Evolutionary conservation across 148 eudicot species (phyloP).

Genomic region (Silene latifolia): DNA sequence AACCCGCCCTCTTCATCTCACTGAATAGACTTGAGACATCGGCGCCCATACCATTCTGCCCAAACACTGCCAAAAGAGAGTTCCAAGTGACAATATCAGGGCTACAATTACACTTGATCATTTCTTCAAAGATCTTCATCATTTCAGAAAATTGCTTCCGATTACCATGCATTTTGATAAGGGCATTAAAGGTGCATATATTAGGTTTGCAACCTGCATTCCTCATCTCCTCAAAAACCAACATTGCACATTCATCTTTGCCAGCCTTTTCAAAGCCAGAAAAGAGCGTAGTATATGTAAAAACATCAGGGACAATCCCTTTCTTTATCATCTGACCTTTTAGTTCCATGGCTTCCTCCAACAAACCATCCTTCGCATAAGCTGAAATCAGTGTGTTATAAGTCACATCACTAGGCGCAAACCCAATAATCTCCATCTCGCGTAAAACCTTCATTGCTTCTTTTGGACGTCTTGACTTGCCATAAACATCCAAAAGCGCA

Average conservation of each 20-base stretch:
- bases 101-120: constrained; percentile 53
- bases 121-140: constrained; percentile 87
- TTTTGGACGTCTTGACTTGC: constrained; percentile 64
- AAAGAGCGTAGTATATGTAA: constrained; percentile 75
- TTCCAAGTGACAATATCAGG: constrained; percentile 96
- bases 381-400: constrained; percentile 85
- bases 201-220: constrained; percentile 67
- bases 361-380: constrained; percentile 65
- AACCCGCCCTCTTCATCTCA: constrained; percentile 88
- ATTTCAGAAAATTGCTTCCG: constrained; percentile 74
- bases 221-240: constrained; percentile 82
- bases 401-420: constrained; percentile 66
- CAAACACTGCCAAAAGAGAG: constrained; percentile 79
- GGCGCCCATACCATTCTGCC: constrained; percentile 77
- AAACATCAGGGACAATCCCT: constrained; percentile 81
- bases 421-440: constrained; percentile 70
- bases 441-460: constrained; percentile 77
- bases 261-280: constrained; percentile 95
- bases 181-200: constrained; percentile 81
- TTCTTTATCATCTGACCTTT: constrained; percentile 67
- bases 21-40: constrained; percentile 64
- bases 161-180: constrained; percentile 83
- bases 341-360: constrained; percentile 70
- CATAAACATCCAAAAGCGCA: constrained; percentile 87
- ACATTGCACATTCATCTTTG: constrained; percentile 83